Percentiles rank a stretch among this genome's conserved stretches.
These are phyloP conservation scores for Leptographium wingfieldii DNA, from an alignment of 2,329 filamentous ascomycete species.

Conservation along the genomic window DNA sequence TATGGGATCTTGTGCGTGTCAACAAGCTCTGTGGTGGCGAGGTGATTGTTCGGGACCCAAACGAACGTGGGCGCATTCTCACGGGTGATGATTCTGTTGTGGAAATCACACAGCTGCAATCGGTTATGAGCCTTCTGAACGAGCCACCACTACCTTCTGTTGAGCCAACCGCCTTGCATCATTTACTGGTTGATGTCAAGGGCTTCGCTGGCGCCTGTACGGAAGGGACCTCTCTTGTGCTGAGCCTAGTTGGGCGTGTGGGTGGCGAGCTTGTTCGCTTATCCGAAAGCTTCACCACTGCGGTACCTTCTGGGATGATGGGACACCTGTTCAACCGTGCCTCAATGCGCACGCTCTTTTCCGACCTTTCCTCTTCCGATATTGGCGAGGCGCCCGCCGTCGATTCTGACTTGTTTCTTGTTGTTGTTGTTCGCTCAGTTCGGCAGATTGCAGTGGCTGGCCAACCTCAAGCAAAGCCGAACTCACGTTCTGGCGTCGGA, in stretches of 20 bases:
- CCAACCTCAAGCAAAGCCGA: conserved; percentile 27
- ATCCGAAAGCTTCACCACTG: conserved; percentile 72
- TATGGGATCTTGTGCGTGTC: conserved; percentile 88
- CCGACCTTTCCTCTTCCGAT: conserved; percentile 70
- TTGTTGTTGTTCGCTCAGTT: conserved; percentile 62
- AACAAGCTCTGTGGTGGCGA: conserved; percentile 92
- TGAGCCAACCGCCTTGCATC: conserved; percentile 63
- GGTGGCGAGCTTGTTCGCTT: conserved; percentile 52
- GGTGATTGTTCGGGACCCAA: conserved; percentile 86
- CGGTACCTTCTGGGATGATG: conserved; percentile 61
- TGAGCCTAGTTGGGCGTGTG: conserved; percentile 65
- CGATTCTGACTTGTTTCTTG: conserved; percentile 66
- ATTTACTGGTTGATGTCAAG: conserved; percentile 73
- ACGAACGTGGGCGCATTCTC: conserved; percentile 68
- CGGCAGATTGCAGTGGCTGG: conserved; percentile 30
- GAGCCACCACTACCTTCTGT: conserved; percentile 57
- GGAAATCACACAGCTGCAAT: conserved; percentile 81
- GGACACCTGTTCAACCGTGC: conserved; percentile 50
- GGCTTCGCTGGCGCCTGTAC: conserved; percentile 65
- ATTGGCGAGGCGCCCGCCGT: conserved; percentile 48
- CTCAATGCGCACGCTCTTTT: conserved; percentile 74
- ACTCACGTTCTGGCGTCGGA: conserved; percentile 27
- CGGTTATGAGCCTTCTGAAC: conserved; percentile 87
- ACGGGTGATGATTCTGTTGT: conserved; percentile 90
- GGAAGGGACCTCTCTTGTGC: conserved; percentile 62